A percentile compares a stretch with the other conserved stretches of the same genome.
These are phyloP conservation scores for Botrytis cinerea DNA, from an alignment of 2,329 filamentous ascomycete genomes.

Conservation along the genomic window DNA sequence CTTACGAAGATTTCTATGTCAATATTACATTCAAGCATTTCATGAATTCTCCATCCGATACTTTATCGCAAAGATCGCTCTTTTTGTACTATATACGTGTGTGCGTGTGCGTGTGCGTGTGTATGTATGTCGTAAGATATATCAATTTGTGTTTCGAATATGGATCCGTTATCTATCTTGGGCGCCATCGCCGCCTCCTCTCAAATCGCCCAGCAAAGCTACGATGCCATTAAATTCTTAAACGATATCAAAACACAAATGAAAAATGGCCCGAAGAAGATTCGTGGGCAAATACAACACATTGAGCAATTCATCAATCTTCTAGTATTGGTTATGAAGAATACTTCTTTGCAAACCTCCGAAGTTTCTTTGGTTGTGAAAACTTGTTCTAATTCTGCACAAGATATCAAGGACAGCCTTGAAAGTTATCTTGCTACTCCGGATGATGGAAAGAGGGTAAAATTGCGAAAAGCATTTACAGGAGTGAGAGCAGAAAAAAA, in stretches of 20 bases:
- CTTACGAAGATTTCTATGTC: not conserved
- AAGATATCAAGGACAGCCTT: slow-evolving; percentile 4
- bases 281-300: slow-evolving; percentile 11
- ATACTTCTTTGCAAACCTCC: slow-evolving; percentile 13
- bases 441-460: not conserved
- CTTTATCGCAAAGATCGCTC: not conserved
- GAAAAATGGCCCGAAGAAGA: not conserved
- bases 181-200: slow-evolving; percentile 23
- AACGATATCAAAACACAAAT: slow-evolving; percentile 17
- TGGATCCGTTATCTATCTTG: slow-evolving; percentile 23
- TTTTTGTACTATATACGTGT: not conserved
- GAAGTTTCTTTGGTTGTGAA: not conserved
- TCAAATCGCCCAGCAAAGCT: slow-evolving; percentile 18
- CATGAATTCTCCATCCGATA: not conserved
- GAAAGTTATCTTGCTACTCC: not conserved
- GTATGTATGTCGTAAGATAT: not conserved
- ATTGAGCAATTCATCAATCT: slow-evolving; percentile 18
- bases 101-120: too few relatives aligned
- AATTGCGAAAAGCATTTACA: slow-evolving; percentile 16
- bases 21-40: not conserved
- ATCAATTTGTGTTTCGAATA: not conserved
- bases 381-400: slow-evolving; percentile 5
- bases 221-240: slow-evolving; percentile 4
- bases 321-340: not conserved
- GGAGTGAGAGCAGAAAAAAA: slow-evolving; percentile 14